phyloP scores from a whole-genome alignment of 2,329 filamentous ascomycete genomes.

The Juglanconis oblonga region DNA sequence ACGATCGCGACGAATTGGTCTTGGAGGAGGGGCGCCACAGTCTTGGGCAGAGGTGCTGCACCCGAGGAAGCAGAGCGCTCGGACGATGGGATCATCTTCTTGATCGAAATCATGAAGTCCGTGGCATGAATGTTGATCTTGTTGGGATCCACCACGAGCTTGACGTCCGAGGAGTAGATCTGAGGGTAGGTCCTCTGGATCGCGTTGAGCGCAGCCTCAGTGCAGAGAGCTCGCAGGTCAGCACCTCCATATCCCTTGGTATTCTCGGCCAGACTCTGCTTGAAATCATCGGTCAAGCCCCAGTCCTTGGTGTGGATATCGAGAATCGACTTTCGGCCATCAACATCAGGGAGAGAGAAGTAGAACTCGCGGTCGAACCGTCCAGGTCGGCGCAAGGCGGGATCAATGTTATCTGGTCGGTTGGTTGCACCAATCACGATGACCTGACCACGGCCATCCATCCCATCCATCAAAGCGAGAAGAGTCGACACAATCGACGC shows the following conservation, averaged over 20 bases:
- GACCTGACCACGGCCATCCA: conserved; percentile 97
- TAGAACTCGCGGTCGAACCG: conserved; percentile 98
- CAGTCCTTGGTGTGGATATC: conserved; percentile 95
- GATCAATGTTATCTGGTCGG: conserved; percentile 92
- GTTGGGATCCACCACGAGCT: conserved; percentile 80
- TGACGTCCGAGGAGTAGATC: conserved; percentile 87
- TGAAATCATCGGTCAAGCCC: conserved; percentile 78
- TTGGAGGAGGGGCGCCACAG: conserved; percentile 77
- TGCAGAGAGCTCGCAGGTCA: conserved; percentile 89
- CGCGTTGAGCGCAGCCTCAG: conserved; percentile 91
- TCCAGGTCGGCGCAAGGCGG: conserved; percentile 87
- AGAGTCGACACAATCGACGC: conserved; percentile 94
- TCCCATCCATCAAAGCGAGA: conserved; percentile 93
- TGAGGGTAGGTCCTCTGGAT: conserved; percentile 95
- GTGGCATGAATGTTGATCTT: conserved; percentile 85
- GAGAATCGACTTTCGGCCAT: conserved; percentile 79
- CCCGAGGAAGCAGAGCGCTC: conserved; percentile 84
- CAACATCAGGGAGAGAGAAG: conserved; percentile 83
- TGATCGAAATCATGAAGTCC: conserved; percentile 95
- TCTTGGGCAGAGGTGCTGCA: conserved; percentile 74
- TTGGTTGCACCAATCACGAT: conserved; percentile 99
- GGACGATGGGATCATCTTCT: conserved; percentile 94
- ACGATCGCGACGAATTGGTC: conserved; percentile 70
- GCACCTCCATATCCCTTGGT: conserved; percentile 98
- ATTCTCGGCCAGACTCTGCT: conserved; percentile 76